Evolutionary conservation across 768 basidiomycete genomes (phyloP).

Genomic region (Tricholoma matsutake): DNA sequence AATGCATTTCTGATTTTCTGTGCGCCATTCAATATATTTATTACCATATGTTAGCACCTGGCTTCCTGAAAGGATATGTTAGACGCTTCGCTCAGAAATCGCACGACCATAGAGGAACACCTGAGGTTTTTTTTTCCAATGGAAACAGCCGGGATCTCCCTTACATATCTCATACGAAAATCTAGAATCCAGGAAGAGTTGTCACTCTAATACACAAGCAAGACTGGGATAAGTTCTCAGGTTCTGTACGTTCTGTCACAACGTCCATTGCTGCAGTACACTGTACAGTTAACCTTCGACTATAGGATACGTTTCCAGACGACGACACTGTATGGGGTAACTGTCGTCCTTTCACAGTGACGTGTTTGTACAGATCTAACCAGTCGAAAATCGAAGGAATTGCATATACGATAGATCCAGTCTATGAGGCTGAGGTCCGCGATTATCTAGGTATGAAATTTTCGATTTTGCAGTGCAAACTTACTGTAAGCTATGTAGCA

Average conservation of each 20-base stretch:
- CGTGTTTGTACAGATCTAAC: background rate
- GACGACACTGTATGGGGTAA: slow-evolving; percentile 88
- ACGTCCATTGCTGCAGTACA: background rate
- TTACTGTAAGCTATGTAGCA: background rate
- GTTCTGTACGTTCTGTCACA: slow-evolving; percentile 42
- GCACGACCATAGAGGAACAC: slow-evolving; percentile 91
- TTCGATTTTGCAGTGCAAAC: background rate
- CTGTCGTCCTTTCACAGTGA: background rate
- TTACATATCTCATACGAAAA: background rate
- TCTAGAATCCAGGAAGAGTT: slow-evolving; percentile 79
- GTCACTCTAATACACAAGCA: slow-evolving; percentile 87
- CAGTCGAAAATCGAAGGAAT: slow-evolving; percentile 46
- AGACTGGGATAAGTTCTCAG: slow-evolving; percentile 80
- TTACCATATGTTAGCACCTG: slow-evolving; percentile 49
- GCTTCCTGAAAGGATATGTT: slow-evolving; percentile 88
- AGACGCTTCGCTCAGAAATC: slow-evolving; percentile 89
- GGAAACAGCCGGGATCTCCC: background rate
- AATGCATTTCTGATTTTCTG: background rate
- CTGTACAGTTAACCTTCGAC: background rate
- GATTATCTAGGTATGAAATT: slow-evolving; percentile 72
- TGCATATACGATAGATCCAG: slow-evolving; percentile 84
- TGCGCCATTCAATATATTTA: background rate
- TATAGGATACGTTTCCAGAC: slow-evolving; percentile 63
- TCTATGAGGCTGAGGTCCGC: slow-evolving; percentile 69
- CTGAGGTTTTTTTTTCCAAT: slow-evolving; percentile 53